Percentiles rank a stretch among this genome's conserved stretches.
Evolutionary conservation across 345 rosid genomes (phyloP).

Genomic region (Eucalyptus fibrosa): DNA sequence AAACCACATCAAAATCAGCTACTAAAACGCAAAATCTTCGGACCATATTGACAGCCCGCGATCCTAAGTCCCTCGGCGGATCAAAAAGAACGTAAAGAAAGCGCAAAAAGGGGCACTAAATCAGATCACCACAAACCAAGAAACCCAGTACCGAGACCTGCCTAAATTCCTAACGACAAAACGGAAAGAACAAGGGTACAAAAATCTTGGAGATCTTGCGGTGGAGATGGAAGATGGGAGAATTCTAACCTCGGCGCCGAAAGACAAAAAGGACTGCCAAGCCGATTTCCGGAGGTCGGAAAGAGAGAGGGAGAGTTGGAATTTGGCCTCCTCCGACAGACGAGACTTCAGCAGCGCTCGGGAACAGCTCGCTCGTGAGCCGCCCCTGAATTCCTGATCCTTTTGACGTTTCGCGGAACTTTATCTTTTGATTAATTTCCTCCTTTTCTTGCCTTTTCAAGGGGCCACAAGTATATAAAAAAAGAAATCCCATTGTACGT

Average conservation of each 20-base stretch:
- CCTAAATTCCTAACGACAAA: background rate
- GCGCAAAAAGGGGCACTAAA: background rate
- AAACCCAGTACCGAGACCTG: no score
- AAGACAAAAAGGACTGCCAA: background rate
- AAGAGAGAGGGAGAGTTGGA: background rate
- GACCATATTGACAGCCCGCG: background rate
- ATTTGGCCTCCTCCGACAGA: background rate
- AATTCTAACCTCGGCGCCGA: background rate
- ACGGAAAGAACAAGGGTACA: background rate
- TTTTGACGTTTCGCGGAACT: background rate
- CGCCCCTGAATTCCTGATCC: background rate
- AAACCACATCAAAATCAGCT: background rate
- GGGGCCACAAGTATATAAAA: background rate
- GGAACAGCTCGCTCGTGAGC: background rate
- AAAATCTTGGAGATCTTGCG: background rate
- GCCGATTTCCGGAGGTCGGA: background rate
- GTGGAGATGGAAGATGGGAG: background rate
- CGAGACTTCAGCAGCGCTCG: background rate
- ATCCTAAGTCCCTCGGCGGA: background rate
- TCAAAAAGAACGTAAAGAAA: background rate
- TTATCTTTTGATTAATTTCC: background rate
- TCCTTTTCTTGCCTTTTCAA: rapidly evolving
- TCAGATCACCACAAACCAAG: background rate
- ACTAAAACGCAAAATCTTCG: background rate
- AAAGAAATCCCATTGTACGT: background rate